Conservation (phyloP, 345 rosid genomes). For the Iberis pinnata region DNA sequence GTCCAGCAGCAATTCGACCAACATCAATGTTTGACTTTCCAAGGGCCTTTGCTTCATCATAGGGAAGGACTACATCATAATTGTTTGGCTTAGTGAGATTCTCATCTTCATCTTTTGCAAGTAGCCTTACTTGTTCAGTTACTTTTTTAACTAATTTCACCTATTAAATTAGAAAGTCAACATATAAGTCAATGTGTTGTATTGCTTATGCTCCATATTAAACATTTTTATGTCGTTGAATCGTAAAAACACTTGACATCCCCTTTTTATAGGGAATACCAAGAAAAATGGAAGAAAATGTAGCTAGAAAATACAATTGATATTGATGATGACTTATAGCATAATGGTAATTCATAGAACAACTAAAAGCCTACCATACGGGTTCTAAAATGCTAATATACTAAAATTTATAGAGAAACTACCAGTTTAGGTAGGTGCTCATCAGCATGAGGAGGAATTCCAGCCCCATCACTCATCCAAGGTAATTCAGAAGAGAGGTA, state of each 20-base stretch:
- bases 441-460: slow-evolving; percentile 72
- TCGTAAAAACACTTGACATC: not conserved
- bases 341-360: not conserved
- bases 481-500: slow-evolving; percentile 57
- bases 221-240: not conserved
- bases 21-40: slow-evolving; percentile 94
- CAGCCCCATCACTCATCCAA: slow-evolving; percentile 98
- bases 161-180: slow-evolving; percentile 34
- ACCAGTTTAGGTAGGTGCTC: slow-evolving; percentile 79
- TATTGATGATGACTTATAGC: not conserved
- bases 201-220: not conserved
- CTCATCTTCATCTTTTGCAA: slow-evolving; percentile 89
- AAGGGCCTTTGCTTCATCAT: slow-evolving; percentile 99
- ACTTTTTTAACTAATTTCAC: slow-evolving; percentile 80
- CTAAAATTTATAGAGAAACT: slow-evolving; percentile 12
- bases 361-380: not conserved
- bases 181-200: slow-evolving; percentile 9
- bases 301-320: slow-evolving; percentile 6
- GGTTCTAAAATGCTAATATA: slow-evolving; percentile 12
- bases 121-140: slow-evolving; percentile 83
- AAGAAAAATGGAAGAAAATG: not conserved
- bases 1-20: slow-evolving; percentile 97
- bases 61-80: slow-evolving; percentile 65
- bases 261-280: not conserved
- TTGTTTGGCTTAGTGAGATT: slow-evolving; percentile 60